Evolutionary conservation across 2,329 filamentous ascomycete genomes (phyloP), one percentile per base, ranked within the genome.

Genomic region (Sporothrix dimorphospora): DNA sequence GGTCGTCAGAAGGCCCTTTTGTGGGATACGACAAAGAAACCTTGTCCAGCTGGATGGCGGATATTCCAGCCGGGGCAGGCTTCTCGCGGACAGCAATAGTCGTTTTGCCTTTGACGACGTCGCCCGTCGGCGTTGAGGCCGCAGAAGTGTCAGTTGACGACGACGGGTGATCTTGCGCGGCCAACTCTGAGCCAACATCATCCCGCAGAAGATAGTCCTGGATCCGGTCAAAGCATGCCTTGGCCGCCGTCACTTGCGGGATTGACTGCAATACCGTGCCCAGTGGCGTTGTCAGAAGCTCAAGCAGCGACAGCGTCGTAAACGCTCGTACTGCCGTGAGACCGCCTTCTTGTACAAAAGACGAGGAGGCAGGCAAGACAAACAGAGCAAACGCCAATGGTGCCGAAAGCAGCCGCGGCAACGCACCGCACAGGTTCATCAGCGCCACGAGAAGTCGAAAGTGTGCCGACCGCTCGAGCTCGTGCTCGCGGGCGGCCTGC

Each of bases 151-250:
- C 24, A 14, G 24, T 24, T 24, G 51, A 55, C 24, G 53, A 57
- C 2, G 24, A 34, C 11, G 30, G 30, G 6, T 11, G 49, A 4
- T 19, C 14, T 16, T 57, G 7, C 11, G 14, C 11, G 34, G 11
- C 12, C 11, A 57, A 34, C 12, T 5, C 5, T 1, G 27, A 14
- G 12, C 55, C 16, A 9, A 61, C 34, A 16, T 38, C 40, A 5
- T 61, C 53, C 12, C 14, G 21, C 53, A 16, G 8, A 1, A 83
- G 72, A 59, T 78, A 83, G 1, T 55, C 61, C 65, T 83, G 81
- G 1, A 83, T 82, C 27, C 81, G 77, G 11, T 81, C 79, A 68
- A 82, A 81, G 16, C 67, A 69, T 2, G 47, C 66, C 9, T 38
- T n/a, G 12, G 49, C 49, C 4, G 66, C 66, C 19, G 66, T 57